Percentiles rank a stretch among this genome's conserved stretches.
phyloP scores from a whole-genome alignment of 305 asterid genomes.

The Fraxinus dipetala region DNA sequence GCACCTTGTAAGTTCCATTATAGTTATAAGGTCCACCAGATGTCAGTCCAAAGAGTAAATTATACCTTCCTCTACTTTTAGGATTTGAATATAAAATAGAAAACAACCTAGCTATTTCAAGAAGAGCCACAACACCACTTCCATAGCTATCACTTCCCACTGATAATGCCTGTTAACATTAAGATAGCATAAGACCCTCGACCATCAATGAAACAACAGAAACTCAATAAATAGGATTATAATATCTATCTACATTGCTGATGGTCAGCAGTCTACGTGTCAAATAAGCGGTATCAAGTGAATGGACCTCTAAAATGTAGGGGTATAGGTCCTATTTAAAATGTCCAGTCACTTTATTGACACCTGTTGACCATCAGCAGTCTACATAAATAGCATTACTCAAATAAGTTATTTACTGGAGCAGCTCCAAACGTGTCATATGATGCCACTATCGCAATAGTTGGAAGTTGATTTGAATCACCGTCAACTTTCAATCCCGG shows the following conservation, averaged over 20 bases:
- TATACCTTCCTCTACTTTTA: slow-evolving; percentile 87
- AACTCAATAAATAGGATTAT: background rate
- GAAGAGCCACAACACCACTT: slow-evolving; percentile 89
- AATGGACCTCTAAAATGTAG: background rate
- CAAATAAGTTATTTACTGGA: slow-evolving; percentile 54
- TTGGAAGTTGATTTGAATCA: slow-evolving; percentile 77
- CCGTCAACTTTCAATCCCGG: slow-evolving; percentile 60
- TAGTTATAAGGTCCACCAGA: slow-evolving; percentile 98
- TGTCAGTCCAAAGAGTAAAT: slow-evolving; percentile 78
- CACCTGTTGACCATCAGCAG: background rate
- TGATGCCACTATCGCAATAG: slow-evolving; percentile 72
- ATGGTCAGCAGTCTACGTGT: background rate
- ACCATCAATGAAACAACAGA: background rate
- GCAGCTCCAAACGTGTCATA: slow-evolving; percentile 60
- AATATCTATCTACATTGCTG: background rate
- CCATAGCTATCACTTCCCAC: slow-evolving; percentile 97
- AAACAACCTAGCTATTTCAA: slow-evolving; percentile 90
- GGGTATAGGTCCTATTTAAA: background rate
- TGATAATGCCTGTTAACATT: slow-evolving; percentile 64
- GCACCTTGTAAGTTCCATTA: slow-evolving; percentile 89
- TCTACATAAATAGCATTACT: background rate
- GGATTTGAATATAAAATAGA: slow-evolving; percentile 86
- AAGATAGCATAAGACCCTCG: slow-evolving; percentile 30
- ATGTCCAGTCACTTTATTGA: background rate
- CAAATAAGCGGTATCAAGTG: background rate